A percentile compares a stretch with the other conserved stretches of the same genome.
These are phyloP conservation scores for Clarkia xantiana DNA, from an alignment of 345 rosid species.

Conservation along the genomic window DNA sequence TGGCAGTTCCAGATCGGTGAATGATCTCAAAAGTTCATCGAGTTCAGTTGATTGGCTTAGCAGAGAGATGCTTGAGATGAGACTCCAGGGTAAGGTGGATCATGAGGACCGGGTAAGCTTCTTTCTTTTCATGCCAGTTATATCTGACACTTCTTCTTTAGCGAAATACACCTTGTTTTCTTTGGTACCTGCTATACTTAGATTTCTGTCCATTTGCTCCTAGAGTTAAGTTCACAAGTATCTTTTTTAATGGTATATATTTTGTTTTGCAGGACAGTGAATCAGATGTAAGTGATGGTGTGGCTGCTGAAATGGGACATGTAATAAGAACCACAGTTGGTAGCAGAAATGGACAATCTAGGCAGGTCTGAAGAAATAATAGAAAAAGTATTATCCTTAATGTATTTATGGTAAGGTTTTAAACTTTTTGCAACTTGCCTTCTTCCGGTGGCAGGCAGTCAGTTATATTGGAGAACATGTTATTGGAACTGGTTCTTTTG, in stretches of 20 bases:
- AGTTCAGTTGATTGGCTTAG: conserved; percentile 95
- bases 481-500: conserved; percentile 94
- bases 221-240: neutral
- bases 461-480: conserved; percentile 89
- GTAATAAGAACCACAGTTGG: conserved; percentile 79
- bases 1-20: conserved; percentile 84
- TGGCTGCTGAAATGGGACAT: conserved; percentile 84
- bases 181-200: neutral
- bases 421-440: conserved; percentile 4
- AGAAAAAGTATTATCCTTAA: conserved; percentile 1
- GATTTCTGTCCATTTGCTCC: neutral
- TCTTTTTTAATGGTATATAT: neutral
- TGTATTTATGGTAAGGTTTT: conserved; percentile 5
- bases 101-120: conserved; percentile 69
- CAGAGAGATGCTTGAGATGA: conserved; percentile 87
- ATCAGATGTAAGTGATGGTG: conserved; percentile 72
- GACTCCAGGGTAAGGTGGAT: conserved; percentile 71
- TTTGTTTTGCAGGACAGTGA: conserved; percentile 75
- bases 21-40: conserved; percentile 77
- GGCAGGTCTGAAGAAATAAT: conserved; percentile 42
- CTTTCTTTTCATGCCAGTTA: conserved; percentile 1
- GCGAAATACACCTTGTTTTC: neutral
- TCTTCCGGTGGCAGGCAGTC: conserved; percentile 43
- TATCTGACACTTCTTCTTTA: neutral
- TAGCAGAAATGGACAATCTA: conserved; percentile 81